Conservation (phyloP, 2,329 filamentous ascomycete genomes). For the Fusarium acutatum region DNA sequence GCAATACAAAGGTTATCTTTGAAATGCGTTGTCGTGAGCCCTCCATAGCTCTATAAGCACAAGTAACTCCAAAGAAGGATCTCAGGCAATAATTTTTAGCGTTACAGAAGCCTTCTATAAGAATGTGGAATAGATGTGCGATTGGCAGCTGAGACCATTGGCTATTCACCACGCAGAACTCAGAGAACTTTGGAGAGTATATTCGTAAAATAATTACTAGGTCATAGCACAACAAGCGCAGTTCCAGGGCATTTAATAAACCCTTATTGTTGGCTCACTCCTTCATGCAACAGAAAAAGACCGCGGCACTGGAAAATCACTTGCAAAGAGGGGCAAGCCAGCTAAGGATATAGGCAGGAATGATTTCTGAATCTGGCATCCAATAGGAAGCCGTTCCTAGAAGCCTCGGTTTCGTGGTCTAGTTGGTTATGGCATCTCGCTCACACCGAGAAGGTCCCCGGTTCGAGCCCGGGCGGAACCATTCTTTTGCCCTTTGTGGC, state of each 20-base stretch:
- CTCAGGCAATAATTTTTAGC: fast-evolving
- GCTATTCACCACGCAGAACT: fast-evolving
- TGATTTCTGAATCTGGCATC: fast-evolving
- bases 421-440: constrained; percentile 9
- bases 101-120: too few species aligned
- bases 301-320: fast-evolving
- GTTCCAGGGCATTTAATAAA: fast-evolving
- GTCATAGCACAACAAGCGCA: fast-evolving
- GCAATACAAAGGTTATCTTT: fast-evolving
- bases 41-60: fast-evolving
- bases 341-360: fast-evolving
- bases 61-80: fast-evolving
- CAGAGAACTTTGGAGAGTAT: fast-evolving
- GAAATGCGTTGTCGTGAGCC: fast-evolving
- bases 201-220: fast-evolving
- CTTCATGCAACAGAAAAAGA: fast-evolving
- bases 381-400: background rate
- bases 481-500: background rate
- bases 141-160: background rate
- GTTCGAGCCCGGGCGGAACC: constrained; percentile 9
- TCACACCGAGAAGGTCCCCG: constrained; percentile 9
- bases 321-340: fast-evolving
- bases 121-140: background rate
- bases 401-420: background rate
- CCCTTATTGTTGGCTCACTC: fast-evolving